Base-by-base conservation (phyloP, 177 flowering plant genomes). In the Vitis hybrid region DNA sequence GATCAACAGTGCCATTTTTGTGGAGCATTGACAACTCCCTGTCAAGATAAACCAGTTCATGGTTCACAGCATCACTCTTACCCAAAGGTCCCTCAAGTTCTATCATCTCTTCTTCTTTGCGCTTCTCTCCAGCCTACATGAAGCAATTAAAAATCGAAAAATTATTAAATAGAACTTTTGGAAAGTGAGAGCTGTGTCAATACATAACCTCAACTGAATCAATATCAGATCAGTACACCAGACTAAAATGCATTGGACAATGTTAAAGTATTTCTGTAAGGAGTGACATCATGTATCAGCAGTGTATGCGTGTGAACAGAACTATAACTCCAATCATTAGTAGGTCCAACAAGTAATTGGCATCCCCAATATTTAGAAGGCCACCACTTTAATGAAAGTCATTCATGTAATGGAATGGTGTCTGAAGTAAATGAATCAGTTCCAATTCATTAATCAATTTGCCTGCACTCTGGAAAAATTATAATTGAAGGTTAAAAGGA, bases 81-180 rank as follows among this genome's bases (percentile, higher is more conserved):
- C 97, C 97, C 50, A 90, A 74, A 19, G 97, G 91, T 19, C 97
- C 97, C 69, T 90, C 99, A 50, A 93, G 92, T 76, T 96, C 99
- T 78, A 93, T 84, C 65, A 79, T 80, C 76, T 96, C 98, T 81
- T 96, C 99, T 67, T 93, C 99, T 80, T 92, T 96, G 68, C 99
- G 83, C 79, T 89, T 93, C 81, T 96, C 98, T 69, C 99, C 99
- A 70, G 97, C 97, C 99, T 95, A 68, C 70, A 75, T 56, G 66
- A 68, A 69, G 51, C 68, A 84, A 64, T 11, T 52, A 26, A 71
- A 39, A 54, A 0, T 10, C 19, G 0, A 1, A 12, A 31, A 52
- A 59, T 15, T 4, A 39, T 39, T 39, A 39, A 39, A 39, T 39
- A 39, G 7, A 5, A 39, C 45, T 4, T 39, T 0, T 39, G 45